Conservation (phyloP, 192 early-diverging fungal species). For the Podila clonocystis region DNA sequence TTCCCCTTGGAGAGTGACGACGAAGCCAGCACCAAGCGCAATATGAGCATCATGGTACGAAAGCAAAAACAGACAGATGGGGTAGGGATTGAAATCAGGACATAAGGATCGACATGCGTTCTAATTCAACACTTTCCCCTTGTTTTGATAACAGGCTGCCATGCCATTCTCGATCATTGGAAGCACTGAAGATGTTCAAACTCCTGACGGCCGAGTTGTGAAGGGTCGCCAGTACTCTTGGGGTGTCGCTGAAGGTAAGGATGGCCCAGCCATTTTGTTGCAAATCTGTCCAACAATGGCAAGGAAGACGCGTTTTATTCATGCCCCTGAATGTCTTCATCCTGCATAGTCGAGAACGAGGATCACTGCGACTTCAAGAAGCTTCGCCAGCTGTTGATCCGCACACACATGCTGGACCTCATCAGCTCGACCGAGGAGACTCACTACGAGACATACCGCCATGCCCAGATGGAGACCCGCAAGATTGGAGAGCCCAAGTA, state of each 20-base stretch:
- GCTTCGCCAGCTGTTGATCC: slow-evolving; percentile 94
- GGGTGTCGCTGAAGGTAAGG: slow-evolving; percentile 90
- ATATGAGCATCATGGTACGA: slow-evolving; percentile 79
- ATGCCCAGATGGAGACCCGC: slow-evolving; percentile 88
- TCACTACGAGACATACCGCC: slow-evolving; percentile 96
- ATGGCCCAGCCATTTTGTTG: too few relatives aligned
- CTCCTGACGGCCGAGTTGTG: slow-evolving; percentile 86
- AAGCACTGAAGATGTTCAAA: slow-evolving; percentile 85
- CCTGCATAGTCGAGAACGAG: slow-evolving; percentile 90
- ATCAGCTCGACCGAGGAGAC: slow-evolving; percentile 92
- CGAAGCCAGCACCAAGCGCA: slow-evolving; percentile 78
- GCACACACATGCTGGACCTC: slow-evolving; percentile 97
- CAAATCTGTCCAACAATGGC: too few relatives aligned
- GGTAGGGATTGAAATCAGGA: too few relatives aligned
- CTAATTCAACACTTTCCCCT: too few relatives aligned
- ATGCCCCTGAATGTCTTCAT: too few relatives aligned
- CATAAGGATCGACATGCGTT: too few relatives aligned
- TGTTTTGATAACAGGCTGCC: slow-evolving; percentile 60
- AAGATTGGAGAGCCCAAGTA: slow-evolving; percentile 87
- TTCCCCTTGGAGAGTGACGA: slow-evolving; percentile 93
- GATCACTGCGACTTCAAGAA: slow-evolving; percentile 98
- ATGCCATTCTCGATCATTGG: slow-evolving; percentile 98
- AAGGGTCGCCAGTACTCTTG: slow-evolving; percentile 98
- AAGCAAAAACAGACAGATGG: too few relatives aligned
- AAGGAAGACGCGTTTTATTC: too few relatives aligned